phyloP scores from a whole-genome alignment of 2,329 filamentous ascomycete genomes.

The Phyllosticta citrichinensis region DNA sequence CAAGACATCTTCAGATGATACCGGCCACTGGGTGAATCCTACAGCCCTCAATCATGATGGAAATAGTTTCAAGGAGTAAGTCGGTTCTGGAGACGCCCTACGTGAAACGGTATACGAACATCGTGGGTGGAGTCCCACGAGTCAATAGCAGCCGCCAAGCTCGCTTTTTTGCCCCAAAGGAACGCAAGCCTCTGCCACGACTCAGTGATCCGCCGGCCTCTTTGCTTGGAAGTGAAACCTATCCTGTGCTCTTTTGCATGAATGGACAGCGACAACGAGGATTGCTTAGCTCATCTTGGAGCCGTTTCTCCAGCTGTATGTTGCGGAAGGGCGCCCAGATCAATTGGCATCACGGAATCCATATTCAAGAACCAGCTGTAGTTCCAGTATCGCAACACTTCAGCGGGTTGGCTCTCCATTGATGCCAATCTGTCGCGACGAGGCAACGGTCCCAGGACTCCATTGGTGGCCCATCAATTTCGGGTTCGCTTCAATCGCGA shows the following conservation, averaged over 20 bases:
- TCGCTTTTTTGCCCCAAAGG: slow-evolving; percentile 3
- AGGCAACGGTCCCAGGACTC: not conserved
- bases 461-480: not conserved
- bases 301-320: not conserved
- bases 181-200: slow-evolving; percentile 3
- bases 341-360: not conserved
- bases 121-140: slow-evolving; percentile 2
- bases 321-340: not conserved
- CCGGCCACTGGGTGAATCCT: not conserved
- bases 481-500: not conserved
- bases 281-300: not conserved
- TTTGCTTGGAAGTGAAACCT: not conserved
- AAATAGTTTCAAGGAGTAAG: slow-evolving; percentile 6
- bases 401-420: not conserved
- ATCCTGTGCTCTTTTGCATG: not conserved
- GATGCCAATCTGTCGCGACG: not conserved
- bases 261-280: not conserved
- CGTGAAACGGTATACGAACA: slow-evolving; percentile 5
- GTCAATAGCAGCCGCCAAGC: slow-evolving; percentile 5
- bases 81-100: slow-evolving; percentile 1
- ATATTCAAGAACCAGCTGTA: not conserved
- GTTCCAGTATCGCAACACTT: not conserved
- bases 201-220: not conserved
- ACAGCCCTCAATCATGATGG: slow-evolving; percentile 1
- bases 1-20: not conserved